These are phyloP conservation scores for Gastrodia elata DNA, from an alignment of 106 monocot genomes.

Conservation along the genomic window DNA sequence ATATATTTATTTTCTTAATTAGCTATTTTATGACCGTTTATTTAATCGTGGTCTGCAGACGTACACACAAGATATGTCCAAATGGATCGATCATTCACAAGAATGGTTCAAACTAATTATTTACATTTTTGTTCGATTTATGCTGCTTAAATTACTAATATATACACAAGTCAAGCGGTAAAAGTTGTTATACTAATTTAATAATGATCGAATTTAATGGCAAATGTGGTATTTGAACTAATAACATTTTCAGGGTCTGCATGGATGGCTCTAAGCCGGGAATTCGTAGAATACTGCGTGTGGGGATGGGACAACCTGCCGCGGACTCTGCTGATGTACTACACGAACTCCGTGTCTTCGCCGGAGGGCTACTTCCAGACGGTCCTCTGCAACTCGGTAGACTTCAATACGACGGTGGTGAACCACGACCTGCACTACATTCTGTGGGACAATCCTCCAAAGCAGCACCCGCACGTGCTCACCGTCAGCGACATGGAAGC, in stretches of 20 bases:
- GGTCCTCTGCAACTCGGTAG: slow-evolving; percentile 50
- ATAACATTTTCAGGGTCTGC: slow-evolving; percentile 65
- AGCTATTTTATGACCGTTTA: no score
- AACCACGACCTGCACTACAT: slow-evolving; percentile 90
- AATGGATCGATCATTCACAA: no score
- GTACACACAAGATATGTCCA: no score
- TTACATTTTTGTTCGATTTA: no score
- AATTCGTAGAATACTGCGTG: slow-evolving; percentile 65
- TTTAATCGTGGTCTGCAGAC: no score
- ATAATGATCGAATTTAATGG: no score
- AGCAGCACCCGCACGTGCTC: slow-evolving; percentile 69
- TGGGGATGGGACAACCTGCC: slow-evolving; percentile 94
- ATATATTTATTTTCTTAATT: no score
- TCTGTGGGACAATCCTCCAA: slow-evolving; percentile 66
- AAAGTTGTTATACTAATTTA: no score
- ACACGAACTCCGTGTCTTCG: slow-evolving; percentile 82
- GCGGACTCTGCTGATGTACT: slow-evolving; percentile 83
- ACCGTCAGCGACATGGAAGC: slow-evolving; percentile 17
- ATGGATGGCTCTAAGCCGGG: slow-evolving; percentile 60
- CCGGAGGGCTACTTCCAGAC: slow-evolving; percentile 95
- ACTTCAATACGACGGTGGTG: slow-evolving; percentile 37
- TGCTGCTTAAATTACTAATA: no score
- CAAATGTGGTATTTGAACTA: no score
- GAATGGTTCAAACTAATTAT: no score
- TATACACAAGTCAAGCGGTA: no score